These are phyloP conservation scores for Chalciporus pseudorubinellus DNA, from an alignment of 768 basidiomycete genomes.

Conservation along the genomic window DNA sequence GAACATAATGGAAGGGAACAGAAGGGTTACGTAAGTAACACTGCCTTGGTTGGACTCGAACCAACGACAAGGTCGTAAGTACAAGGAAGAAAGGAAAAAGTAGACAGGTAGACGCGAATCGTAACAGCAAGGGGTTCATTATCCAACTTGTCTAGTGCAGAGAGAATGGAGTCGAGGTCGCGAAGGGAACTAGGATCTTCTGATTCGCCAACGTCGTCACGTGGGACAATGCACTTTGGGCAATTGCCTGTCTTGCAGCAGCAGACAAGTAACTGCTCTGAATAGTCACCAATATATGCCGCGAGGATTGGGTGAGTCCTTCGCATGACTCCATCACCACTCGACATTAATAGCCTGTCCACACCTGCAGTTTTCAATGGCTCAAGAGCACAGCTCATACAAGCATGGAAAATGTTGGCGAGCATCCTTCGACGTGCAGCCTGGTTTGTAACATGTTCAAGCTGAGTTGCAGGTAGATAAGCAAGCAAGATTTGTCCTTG, in stretches of 20 bases:
- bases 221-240: constrained; percentile 6
- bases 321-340: constrained; percentile 38
- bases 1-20: no score
- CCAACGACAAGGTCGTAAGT: no score
- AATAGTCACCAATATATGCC: constrained; percentile 19
- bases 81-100: no score
- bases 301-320: constrained; percentile 31
- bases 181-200: no score
- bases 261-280: constrained; percentile 17
- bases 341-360: constrained; percentile 30
- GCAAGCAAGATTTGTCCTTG: constrained; percentile 36
- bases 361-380: constrained; percentile 30
- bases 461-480: constrained; percentile 38
- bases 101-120: no score
- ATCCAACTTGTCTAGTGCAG: no score
- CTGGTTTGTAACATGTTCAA: constrained; percentile 13
- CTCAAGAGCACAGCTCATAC: constrained; percentile 29
- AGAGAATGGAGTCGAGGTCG: no score
- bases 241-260: constrained; percentile 15
- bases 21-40: no score
- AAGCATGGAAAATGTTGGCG: constrained; percentile 39
- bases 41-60: no score
- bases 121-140: no score
- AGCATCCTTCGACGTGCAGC: constrained; percentile 24
- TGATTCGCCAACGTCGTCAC: neutral